Evolutionary conservation across 2,329 filamentous ascomycete species (phyloP), one percentile per base, ranked within the genome.

Genomic region (Fonsecaea erecta): DNA sequence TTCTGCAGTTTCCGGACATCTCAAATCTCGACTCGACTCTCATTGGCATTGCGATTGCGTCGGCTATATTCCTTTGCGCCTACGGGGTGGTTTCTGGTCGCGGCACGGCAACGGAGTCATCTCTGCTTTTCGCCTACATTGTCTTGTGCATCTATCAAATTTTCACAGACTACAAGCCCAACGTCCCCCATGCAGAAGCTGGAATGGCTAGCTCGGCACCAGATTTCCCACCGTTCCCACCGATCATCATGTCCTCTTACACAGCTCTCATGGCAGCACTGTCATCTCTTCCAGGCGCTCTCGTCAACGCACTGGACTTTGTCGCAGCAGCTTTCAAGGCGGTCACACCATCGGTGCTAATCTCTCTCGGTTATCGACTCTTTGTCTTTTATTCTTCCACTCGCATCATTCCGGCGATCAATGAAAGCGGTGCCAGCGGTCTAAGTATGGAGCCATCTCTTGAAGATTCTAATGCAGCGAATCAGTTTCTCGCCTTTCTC

Each of bases 131-230:
- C 75, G 94, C 95, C 74, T 99, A 99, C 78, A 88, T 97, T 67
- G 95, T 97, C n/a, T 88, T 99, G 68, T 98, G 94, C 81, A 91
- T 98, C 75, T 99, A 98, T 80, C 95, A 99, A 78, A 98, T 98
- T 77, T 98, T 98, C 78, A 99, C 95, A 73, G 95, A 99, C 79
- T 98, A 98, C 79, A 87, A 94, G 71, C 93, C 95, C 2, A 93
- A 91, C 3, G 78, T 85, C 18, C 87, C 85, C n/a, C 82, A 85
- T 30, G 26, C 66, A 46, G 62, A 66, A 11, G 81, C 84, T 34
- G 84, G 87, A 32, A 76, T 77, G 16, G 84, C 84, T 53, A 79
- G 80, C 16, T 74, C 77, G 5, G 75, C 80, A 66, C 88, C 91
- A n/a, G 93, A 96, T 28, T 95, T 98, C 67, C 95, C 95, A 43